Conservation (phyloP, 345 rosid genomes). For the Heritiera littoralis region DNA sequence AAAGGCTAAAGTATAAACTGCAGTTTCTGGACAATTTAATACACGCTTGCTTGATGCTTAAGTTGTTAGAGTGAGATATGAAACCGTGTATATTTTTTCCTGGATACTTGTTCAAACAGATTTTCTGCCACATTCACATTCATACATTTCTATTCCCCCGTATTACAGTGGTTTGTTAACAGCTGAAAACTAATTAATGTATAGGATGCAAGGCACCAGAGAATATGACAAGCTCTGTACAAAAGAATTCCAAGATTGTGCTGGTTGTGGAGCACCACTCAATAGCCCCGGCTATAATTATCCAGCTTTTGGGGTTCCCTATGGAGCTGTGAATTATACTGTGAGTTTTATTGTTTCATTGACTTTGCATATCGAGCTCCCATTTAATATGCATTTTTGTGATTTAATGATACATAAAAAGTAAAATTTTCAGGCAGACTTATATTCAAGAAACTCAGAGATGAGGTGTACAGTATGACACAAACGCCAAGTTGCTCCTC, state of each 20-base stretch:
- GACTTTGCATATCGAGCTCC: neutral
- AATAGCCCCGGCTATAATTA: neutral
- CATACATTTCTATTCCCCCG: neutral
- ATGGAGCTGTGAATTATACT: conserved; percentile 11
- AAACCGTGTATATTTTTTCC: neutral
- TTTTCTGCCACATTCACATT: neutral
- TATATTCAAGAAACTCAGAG: conserved; percentile 4
- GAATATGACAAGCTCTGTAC: neutral
- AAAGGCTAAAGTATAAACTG: too few species aligned
- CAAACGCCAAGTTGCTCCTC: neutral
- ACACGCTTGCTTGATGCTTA: too few species aligned
- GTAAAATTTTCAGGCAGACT: conserved; percentile 12
- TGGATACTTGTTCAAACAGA: neutral
- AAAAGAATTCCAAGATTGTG: conserved; percentile 11
- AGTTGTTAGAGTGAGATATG: neutral
- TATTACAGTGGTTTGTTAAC: neutral
- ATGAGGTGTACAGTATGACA: conserved; percentile 12
- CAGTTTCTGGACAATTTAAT: too few species aligned
- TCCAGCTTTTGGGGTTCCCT: conserved; percentile 1
- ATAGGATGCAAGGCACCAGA: conserved; percentile 14
- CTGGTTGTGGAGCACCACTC: conserved; percentile 17
- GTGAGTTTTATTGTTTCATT: conserved; percentile 3
- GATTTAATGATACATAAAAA: neutral
- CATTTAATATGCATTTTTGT: neutral
- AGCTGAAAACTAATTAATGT: neutral